These are phyloP conservation scores for Marsdenia floribunda DNA, from an alignment of 257 asterid species.

Conservation along the genomic window DNA sequence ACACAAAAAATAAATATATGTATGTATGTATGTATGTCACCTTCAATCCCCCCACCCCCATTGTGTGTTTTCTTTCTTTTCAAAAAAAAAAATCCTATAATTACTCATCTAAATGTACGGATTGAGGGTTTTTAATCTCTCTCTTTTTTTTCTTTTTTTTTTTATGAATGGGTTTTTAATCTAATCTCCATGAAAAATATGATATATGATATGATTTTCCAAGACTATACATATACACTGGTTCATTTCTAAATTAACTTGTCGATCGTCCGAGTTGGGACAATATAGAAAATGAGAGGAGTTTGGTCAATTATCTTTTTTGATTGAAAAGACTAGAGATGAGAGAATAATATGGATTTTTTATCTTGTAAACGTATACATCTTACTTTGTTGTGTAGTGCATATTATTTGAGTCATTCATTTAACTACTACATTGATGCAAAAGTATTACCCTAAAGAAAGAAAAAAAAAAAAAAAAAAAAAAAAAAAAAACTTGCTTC, in stretches of 20 bases:
- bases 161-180: slow-evolving; percentile 11
- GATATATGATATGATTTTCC: no score
- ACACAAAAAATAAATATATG: neutral
- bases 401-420: neutral
- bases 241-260: no score
- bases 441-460: no score
- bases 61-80: neutral
- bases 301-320: no score
- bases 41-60: neutral
- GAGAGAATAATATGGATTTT: no score
- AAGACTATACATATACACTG: no score
- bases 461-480: no score
- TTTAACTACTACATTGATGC: neutral
- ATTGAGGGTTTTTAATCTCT: slow-evolving; percentile 1
- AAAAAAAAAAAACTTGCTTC: neutral
- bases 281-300: neutral
- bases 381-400: neutral
- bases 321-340: no score
- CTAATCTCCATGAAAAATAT: no score
- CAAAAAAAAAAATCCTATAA: no score
- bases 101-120: slow-evolving; percentile 23
- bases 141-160: no score
- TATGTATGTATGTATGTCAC: neutral
- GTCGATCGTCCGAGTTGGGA: neutral
- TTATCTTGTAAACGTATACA: neutral